These are phyloP conservation scores for Pseudogymnoascus sp. DNA, from an alignment of 2,329 filamentous ascomycete genomes.

Conservation along the genomic window DNA sequence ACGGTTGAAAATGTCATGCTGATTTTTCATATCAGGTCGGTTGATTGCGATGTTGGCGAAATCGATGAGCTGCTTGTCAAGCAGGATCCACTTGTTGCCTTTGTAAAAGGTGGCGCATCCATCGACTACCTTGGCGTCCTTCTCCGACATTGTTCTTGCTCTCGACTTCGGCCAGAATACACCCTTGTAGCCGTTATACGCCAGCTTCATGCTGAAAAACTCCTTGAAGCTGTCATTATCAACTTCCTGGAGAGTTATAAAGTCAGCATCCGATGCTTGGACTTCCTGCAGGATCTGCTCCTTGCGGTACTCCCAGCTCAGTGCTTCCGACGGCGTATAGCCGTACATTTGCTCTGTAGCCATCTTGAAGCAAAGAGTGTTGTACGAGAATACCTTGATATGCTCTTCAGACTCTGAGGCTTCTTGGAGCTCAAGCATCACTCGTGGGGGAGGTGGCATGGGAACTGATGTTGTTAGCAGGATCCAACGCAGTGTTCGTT, in stretches of 20 bases:
- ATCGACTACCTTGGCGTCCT: slow-evolving; percentile 82
- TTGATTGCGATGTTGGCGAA: slow-evolving; percentile 90
- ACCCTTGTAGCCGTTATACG: slow-evolving; percentile 83
- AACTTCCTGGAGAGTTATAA: slow-evolving; percentile 89
- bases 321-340: slow-evolving; percentile 74
- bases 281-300: slow-evolving; percentile 79
- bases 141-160: slow-evolving; percentile 84
- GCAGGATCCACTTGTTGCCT: slow-evolving; percentile 81
- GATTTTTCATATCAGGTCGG: slow-evolving; percentile 91
- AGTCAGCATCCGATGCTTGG: slow-evolving; percentile 69
- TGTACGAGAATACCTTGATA: slow-evolving; percentile 85
- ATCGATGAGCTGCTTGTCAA: slow-evolving; percentile 92
- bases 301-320: slow-evolving; percentile 81
- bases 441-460: slow-evolving; percentile 65
- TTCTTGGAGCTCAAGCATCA: slow-evolving; percentile 69
- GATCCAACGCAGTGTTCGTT: not conserved
- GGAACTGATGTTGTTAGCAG: slow-evolving; percentile 49
- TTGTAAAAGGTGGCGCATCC: slow-evolving; percentile 97
- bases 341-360: slow-evolving; percentile 80
- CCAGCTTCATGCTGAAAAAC: slow-evolving; percentile 79
- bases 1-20: slow-evolving; percentile 95
- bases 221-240: slow-evolving; percentile 87
- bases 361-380: slow-evolving; percentile 90
- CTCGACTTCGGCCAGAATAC: slow-evolving; percentile 87
- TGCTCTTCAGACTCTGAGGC: slow-evolving; percentile 51